Conservation (phyloP, 331 rosid genomes). For the Pyracantha coccinea region DNA sequence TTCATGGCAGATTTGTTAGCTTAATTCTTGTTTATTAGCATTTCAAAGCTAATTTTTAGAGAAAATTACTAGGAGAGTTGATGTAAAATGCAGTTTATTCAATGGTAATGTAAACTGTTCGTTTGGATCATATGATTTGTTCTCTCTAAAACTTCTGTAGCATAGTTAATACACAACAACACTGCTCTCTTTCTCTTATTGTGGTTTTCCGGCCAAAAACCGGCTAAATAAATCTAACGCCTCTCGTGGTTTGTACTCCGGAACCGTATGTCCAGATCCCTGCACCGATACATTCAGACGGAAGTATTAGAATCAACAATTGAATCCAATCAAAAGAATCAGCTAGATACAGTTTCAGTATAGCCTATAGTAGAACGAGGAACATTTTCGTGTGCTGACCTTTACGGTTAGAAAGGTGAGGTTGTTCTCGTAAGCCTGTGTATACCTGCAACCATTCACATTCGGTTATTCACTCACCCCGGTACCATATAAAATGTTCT, state of each 20-base stretch:
- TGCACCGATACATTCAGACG: slow-evolving; percentile 19
- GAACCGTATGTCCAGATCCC: slow-evolving; percentile 87
- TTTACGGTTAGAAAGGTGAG: slow-evolving; percentile 59
- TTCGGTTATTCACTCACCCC: not conserved
- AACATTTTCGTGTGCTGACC: slow-evolving; percentile 28
- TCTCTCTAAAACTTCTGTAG: not conserved
- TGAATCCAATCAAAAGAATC: not conserved
- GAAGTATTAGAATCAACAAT: not conserved
- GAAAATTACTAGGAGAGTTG: no score
- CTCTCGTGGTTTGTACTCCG: slow-evolving; percentile 71
- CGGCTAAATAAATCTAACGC: slow-evolving; percentile 46
- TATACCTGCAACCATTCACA: slow-evolving; percentile 33
- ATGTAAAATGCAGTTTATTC: no score
- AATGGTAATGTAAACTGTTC: no score
- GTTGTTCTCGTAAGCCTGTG: slow-evolving; percentile 49
- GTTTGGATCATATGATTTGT: not conserved
- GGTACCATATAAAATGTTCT: no score
- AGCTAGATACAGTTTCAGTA: not conserved
- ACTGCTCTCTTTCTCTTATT: slow-evolving; percentile 9
- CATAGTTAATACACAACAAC: not conserved
- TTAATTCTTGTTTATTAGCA: no score
- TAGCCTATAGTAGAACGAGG: not conserved
- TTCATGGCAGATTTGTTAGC: not conserved
- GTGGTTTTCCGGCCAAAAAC: slow-evolving; percentile 33
- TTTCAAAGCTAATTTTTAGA: no score